These are phyloP conservation scores for Hysterium pulicare DNA, from an alignment of 2,329 filamentous ascomycete genomes.

Conservation along the genomic window DNA sequence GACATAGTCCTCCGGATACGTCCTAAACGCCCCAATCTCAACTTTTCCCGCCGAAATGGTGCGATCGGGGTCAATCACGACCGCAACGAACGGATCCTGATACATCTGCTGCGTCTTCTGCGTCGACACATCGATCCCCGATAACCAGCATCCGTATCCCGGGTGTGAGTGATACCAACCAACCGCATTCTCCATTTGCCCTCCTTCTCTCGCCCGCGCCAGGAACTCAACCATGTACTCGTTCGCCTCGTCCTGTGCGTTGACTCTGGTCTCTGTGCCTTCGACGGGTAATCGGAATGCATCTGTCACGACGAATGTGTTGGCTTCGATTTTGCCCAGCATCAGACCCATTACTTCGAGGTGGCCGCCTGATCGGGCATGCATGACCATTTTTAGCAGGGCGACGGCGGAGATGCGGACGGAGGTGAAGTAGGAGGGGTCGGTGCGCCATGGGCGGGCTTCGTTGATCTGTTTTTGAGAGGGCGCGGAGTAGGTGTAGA, in stretches of 20 bases:
- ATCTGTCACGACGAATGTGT: constrained; percentile 89
- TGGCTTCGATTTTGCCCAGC: constrained; percentile 86
- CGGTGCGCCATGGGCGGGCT: constrained; percentile 69
- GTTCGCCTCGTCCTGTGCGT: constrained; percentile 90
- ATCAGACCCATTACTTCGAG: constrained; percentile 98
- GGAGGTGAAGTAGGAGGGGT: constrained; percentile 86
- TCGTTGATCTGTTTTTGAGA: constrained; percentile 65
- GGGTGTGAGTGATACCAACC: constrained; percentile 99
- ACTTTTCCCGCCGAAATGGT: constrained; percentile 94
- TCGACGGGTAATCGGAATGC: constrained; percentile 92
- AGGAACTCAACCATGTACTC: constrained; percentile 94
- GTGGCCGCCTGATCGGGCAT: constrained; percentile 87
- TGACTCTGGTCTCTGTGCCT: constrained; percentile 96
- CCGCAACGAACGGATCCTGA: constrained; percentile 87
- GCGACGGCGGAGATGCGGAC: constrained; percentile 92
- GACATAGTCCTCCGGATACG: constrained; percentile 70
- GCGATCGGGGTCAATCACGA: constrained; percentile 94
- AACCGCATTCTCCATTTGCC: constrained; percentile 84
- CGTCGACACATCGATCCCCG: constrained; percentile 90
- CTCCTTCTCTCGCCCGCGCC: constrained; percentile 67
- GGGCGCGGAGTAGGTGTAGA: constrained; percentile 75
- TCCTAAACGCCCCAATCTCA: constrained; percentile 95
- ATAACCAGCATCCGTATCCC: constrained; percentile 97
- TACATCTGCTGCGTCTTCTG: constrained; percentile 81
- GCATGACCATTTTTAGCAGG: constrained; percentile 98